A percentile compares a stretch with the other conserved stretches of the same genome.
Evolutionary conservation across 106 monocot species (phyloP).

Genomic region (Chionographis japonica): DNA sequence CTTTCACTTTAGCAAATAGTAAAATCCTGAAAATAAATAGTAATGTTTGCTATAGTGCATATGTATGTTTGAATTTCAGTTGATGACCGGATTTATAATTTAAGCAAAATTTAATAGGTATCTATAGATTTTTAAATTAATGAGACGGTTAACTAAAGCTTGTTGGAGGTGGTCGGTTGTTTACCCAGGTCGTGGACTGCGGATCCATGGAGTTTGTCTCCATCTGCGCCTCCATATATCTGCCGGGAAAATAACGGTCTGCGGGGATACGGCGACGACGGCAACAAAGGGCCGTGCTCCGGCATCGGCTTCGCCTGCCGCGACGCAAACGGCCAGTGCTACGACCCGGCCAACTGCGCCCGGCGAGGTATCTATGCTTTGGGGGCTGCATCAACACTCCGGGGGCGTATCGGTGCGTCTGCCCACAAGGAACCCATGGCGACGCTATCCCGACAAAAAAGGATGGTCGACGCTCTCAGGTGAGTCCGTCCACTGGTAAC

Average conservation of each 20-base stretch:
- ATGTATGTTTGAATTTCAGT: too few relatives aligned
- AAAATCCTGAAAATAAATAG: too few relatives aligned
- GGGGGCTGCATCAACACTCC: not conserved
- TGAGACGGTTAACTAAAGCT: too few relatives aligned
- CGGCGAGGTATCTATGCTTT: slow-evolving; percentile 3
- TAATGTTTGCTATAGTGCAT: too few relatives aligned
- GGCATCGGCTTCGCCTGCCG: slow-evolving; percentile 40
- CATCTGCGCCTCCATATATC: slow-evolving; percentile 33
- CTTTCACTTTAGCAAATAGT: too few relatives aligned
- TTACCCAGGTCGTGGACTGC: not conserved
- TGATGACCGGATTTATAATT: too few relatives aligned
- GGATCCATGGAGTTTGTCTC: not conserved
- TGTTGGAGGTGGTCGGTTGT: too few relatives aligned
- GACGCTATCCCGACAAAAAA: not conserved
- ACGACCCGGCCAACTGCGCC: too few relatives aligned
- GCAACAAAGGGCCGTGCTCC: slow-evolving; percentile 19
- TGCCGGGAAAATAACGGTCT: slow-evolving; percentile 4
- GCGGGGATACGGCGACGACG: too few relatives aligned
- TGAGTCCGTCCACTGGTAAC: not conserved
- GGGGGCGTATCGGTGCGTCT: not conserved
- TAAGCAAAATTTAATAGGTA: too few relatives aligned
- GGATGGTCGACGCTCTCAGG: not conserved
- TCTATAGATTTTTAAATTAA: too few relatives aligned
- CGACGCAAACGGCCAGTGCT: not conserved
- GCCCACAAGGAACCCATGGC: not conserved